Percentiles rank a stretch among this genome's conserved stretches.
Evolutionary conservation across 306 rosid genomes (phyloP).

Genomic region (Quercus alba): DNA sequence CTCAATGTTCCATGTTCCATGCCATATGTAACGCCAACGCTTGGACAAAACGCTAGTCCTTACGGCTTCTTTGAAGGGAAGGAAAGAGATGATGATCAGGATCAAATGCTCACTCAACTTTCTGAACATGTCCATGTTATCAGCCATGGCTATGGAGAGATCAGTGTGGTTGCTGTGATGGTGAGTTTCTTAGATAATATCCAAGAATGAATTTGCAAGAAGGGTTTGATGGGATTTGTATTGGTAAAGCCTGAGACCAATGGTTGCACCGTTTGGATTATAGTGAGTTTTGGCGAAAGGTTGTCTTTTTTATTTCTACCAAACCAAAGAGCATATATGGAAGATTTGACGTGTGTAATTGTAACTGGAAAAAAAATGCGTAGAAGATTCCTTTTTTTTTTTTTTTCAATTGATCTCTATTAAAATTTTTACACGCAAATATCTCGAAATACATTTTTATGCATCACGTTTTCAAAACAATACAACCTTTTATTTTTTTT

Average conservation of each 20-base stretch:
- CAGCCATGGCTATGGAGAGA: not conserved
- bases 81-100: constrained; percentile 7
- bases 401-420: no score
- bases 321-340: no score
- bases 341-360: no score
- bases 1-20: constrained; percentile 6
- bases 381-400: no score
- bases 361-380: no score
- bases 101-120: constrained; percentile 7
- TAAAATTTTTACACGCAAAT: no score
- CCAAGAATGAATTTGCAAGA: not conserved
- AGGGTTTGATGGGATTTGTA: not conserved
- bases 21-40: constrained; percentile 29
- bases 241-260: not conserved
- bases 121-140: not conserved
- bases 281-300: not conserved
- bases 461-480: no score
- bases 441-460: no score
- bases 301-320: not conserved
- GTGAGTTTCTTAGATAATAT: not conserved
- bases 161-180: not conserved
- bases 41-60: constrained; percentile 26
- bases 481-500: no score
- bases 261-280: not conserved
- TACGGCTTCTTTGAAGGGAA: constrained; percentile 28